Evolutionary conservation across 176 grass and related monocot genomes (phyloP).

Genomic region (Neostapfia colusana): DNA sequence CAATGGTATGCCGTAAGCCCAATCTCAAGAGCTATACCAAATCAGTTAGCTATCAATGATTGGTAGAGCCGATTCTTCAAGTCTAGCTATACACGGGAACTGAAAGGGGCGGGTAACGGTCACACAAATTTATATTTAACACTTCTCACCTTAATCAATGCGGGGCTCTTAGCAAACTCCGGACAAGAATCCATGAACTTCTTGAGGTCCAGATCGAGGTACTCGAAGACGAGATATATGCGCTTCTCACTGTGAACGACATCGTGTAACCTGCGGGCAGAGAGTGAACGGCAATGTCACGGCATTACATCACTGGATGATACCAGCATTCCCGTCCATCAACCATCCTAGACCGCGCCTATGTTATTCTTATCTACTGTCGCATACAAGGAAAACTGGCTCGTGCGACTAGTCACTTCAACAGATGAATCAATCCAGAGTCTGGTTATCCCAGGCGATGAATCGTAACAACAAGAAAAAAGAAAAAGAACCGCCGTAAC

Average conservation of each 20-base stretch:
- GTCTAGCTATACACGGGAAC: conserved; percentile 10
- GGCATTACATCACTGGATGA: background rate
- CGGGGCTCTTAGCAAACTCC: conserved; percentile 77
- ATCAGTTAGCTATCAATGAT: conserved; percentile 24
- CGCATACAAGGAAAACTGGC: conserved; percentile 32
- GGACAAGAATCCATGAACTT: conserved; percentile 81
- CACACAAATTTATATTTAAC: background rate
- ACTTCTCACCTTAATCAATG: conserved; percentile 65
- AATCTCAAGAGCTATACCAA: conserved; percentile 1
- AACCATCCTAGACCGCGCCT: conserved; percentile 13
- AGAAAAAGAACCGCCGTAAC: background rate
- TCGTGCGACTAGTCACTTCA: conserved; percentile 31
- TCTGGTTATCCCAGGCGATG: background rate
- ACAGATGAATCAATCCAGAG: conserved; percentile 36
- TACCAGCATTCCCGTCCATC: background rate
- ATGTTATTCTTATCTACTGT: too few species aligned
- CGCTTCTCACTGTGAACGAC: conserved; percentile 90
- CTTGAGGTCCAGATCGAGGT: conserved; percentile 86
- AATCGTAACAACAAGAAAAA: too few species aligned
- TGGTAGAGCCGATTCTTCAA: background rate
- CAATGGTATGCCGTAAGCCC: background rate
- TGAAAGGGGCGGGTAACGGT: background rate
- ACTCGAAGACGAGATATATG: conserved; percentile 91
- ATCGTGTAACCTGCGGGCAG: conserved; percentile 70
- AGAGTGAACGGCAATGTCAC: background rate